Base-by-base conservation (phyloP, 495 filamentous ascomycete species). In the Trichoderma reesei region DNA sequence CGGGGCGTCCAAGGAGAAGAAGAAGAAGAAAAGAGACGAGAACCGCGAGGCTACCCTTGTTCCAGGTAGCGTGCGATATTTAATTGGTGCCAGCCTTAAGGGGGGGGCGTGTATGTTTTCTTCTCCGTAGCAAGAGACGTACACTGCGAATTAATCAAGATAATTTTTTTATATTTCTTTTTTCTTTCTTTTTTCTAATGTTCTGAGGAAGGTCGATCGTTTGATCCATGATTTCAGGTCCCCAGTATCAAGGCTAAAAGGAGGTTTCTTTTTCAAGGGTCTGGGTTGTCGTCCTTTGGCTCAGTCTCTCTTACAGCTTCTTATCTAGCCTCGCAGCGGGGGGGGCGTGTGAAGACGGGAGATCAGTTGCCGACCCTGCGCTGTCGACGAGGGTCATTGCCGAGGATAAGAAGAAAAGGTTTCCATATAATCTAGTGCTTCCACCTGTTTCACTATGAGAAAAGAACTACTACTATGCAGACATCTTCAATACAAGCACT, bases 21-120 rank as follows among this genome's bases (percentile, higher is more conserved):
- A 14, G 41, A 44, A 44, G 6, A 11, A 44, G 41, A 16, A 16
- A n/a, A 20, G 3, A n/a, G 34, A n/a, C 51, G 51, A 56, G 31
- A 56, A 31, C 51, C 51, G 51, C 51, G 31, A 31, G 31, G 51
- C 51, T n/a, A n/a, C n/a, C n/a, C n/a, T n/a, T n/a, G n/a, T n/a
- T n/a, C n/a, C n/a, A n/a, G n/a, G n/a, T 56, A 56, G 51, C 51
- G 20, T 56, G 51, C 44, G 44, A 48, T 16, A 56, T 56, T 31
- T 56, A 33, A n/a, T n/a, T 26, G 16, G 20, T 46, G 20, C 51
- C 1, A 33, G 20, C 26, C 34, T 16, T 26, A 34, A 34, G 51
- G 26, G 48, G 20, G 20, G 48, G n/a, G 44, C 3, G 44, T 48
- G 44, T 48, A 16, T n/a, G 44, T 48, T n/a, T 48, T 18, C 44